These are phyloP conservation scores for Phascolomyces articulosus DNA, from an alignment of 371 early-diverging fungal species.

Conservation along the genomic window DNA sequence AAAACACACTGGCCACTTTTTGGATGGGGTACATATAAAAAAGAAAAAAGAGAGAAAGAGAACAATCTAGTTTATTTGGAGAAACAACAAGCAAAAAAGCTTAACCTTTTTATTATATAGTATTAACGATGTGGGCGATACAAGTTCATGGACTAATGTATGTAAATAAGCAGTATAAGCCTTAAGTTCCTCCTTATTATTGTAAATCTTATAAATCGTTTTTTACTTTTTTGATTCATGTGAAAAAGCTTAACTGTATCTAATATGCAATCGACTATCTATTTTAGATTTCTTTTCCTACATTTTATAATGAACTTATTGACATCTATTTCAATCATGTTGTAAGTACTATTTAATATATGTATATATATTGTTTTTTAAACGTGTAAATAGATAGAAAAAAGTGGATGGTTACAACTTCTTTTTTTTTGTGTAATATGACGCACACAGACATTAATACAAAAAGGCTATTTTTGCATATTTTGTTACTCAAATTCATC, in stretches of 20 bases:
- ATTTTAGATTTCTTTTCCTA: conserved; percentile 14
- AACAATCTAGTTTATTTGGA: too few relatives aligned
- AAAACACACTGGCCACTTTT: conserved; percentile 14
- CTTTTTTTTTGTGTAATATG: background rate
- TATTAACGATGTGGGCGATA: conserved; percentile 22
- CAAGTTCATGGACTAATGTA: conserved; percentile 13
- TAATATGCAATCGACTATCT: background rate
- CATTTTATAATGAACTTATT: conserved; percentile 13
- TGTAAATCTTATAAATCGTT: too few relatives aligned
- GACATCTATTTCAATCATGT: conserved; percentile 15
- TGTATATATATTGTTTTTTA: too few relatives aligned
- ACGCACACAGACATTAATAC: background rate
- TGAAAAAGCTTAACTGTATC: too few relatives aligned
- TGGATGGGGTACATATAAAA: conserved; percentile 16
- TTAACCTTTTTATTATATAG: conserved; percentile 4
- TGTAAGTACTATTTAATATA: too few relatives aligned
- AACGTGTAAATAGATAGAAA: background rate
- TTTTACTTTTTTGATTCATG: too few relatives aligned
- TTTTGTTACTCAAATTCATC: background rate
- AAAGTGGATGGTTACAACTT: too few relatives aligned
- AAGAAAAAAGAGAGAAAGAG: background rate
- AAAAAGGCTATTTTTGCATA: background rate
- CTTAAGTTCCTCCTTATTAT: background rate
- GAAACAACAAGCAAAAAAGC: background rate
- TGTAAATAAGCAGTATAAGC: background rate